phyloP scores from a whole-genome alignment of 768 basidiomycete genomes.

The Trametes cubensis region DNA sequence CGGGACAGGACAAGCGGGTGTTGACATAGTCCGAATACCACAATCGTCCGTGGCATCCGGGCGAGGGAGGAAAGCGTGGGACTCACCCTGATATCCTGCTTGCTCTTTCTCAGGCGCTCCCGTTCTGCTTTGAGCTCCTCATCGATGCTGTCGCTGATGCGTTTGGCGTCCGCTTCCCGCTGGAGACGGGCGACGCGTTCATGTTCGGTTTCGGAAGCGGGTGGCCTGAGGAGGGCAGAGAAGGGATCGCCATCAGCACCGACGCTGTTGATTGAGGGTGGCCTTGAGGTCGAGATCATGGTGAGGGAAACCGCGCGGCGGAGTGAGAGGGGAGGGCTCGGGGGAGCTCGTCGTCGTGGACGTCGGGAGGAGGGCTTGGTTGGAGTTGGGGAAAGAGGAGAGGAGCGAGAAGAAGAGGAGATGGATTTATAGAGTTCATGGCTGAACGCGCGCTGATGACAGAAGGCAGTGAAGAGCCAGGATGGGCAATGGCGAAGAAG shows the following conservation, averaged over 20 bases:
- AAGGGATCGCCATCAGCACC: slow-evolving; percentile 66
- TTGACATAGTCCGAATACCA: not conserved
- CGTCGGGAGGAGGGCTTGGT: slow-evolving; percentile 20
- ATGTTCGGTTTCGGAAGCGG: slow-evolving; percentile 62
- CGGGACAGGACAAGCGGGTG: not conserved
- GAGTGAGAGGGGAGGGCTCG: slow-evolving; percentile 23
- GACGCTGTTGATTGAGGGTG: slow-evolving; percentile 66
- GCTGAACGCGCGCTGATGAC: slow-evolving; percentile 23
- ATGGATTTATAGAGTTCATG: slow-evolving; percentile 27
- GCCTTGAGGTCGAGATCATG: slow-evolving; percentile 53
- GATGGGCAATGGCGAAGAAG: slow-evolving; percentile 18
- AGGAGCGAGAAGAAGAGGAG: slow-evolving; percentile 15
- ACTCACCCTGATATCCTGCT: slow-evolving; percentile 74
- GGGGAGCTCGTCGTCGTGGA: slow-evolving; percentile 7
- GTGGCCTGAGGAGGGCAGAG: slow-evolving; percentile 64
- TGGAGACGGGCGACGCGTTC: slow-evolving; percentile 65
- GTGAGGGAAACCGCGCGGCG: slow-evolving; percentile 32
- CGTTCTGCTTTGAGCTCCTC: slow-evolving; percentile 74
- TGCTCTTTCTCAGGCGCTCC: slow-evolving; percentile 63
- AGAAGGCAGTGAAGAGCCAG: slow-evolving; percentile 23
- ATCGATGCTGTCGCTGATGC: slow-evolving; percentile 80
- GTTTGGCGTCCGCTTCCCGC: slow-evolving; percentile 73
- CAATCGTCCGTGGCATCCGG: slow-evolving; percentile 13
- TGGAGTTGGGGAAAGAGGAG: slow-evolving; percentile 27
- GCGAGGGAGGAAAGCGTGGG: slow-evolving; percentile 24